These are phyloP conservation scores for Diplodia sapinea DNA, from an alignment of 2,329 filamentous ascomycete species.

Conservation along the genomic window DNA sequence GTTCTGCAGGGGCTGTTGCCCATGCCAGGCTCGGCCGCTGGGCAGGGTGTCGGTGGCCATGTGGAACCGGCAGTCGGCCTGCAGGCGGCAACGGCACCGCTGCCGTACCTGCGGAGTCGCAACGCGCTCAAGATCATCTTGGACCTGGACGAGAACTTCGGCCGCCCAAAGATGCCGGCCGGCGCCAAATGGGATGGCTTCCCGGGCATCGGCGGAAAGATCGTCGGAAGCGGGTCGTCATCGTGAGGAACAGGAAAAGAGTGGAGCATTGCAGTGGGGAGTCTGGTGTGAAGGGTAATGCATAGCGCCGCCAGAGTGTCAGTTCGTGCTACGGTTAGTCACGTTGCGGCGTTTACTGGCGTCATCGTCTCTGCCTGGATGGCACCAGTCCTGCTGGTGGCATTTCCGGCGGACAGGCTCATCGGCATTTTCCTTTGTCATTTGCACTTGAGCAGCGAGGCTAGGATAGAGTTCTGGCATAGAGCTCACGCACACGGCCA, in stretches of 20 bases:
- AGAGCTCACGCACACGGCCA: slow-evolving; percentile 25
- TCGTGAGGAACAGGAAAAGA: slow-evolving; percentile 32
- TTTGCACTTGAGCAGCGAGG: background rate
- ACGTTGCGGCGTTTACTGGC: slow-evolving; percentile 25
- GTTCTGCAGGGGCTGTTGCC: slow-evolving; percentile 82
- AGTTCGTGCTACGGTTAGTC: slow-evolving; percentile 16
- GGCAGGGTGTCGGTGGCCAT: slow-evolving; percentile 59
- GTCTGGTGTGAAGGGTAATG: slow-evolving; percentile 30
- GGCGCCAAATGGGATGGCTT: slow-evolving; percentile 45
- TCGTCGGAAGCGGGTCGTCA: slow-evolving; percentile 38
- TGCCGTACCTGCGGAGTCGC: slow-evolving; percentile 74
- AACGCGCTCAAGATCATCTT: slow-evolving; percentile 96
- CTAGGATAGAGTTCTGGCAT: slow-evolving; percentile 19
- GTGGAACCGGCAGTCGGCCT: slow-evolving; percentile 68
- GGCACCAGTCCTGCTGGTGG: slow-evolving; percentile 25
- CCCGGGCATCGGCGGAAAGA: slow-evolving; percentile 45
- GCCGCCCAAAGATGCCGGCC: slow-evolving; percentile 67
- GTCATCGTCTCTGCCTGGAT: slow-evolving; percentile 15
- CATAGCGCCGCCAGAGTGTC: slow-evolving; percentile 21
- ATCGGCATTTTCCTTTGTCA: slow-evolving; percentile 5
- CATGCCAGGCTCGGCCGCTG: slow-evolving; percentile 67
- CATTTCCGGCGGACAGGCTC: slow-evolving; percentile 31
- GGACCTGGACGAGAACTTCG: slow-evolving; percentile 93
- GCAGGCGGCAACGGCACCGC: slow-evolving; percentile 66
- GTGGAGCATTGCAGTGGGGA: slow-evolving; percentile 17